Evolutionary conservation across 2,329 filamentous ascomycete genomes (phyloP).

Genomic region (Magnaporthiopsis rhizophila): DNA sequence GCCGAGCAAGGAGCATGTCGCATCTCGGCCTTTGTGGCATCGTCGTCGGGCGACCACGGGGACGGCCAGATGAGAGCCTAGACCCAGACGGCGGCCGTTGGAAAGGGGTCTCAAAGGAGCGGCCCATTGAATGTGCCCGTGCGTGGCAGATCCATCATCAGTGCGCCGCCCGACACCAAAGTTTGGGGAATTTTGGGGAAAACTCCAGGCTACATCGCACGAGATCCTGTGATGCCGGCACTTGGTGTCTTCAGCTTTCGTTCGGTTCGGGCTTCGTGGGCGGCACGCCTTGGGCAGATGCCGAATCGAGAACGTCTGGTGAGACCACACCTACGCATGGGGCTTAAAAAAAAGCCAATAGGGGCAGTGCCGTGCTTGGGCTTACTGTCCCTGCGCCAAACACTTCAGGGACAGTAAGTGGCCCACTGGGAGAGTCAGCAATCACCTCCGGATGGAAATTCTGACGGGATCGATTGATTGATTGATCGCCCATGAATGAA

Average conservation of each 20-base stretch:
- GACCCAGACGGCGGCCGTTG: too few relatives aligned
- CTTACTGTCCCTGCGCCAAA: background rate
- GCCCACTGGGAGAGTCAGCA: background rate
- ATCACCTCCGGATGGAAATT: too few relatives aligned
- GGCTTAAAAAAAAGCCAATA: background rate
- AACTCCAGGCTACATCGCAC: too few relatives aligned
- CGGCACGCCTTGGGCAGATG: background rate
- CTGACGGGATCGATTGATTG: too few relatives aligned
- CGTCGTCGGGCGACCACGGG: background rate
- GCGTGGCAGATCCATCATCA: too few relatives aligned
- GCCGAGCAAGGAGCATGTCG: background rate
- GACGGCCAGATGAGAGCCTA: too few relatives aligned
- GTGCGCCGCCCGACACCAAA: too few relatives aligned
- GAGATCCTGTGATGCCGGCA: background rate
- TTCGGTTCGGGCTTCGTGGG: background rate
- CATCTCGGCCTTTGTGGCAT: background rate
- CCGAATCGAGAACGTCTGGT: background rate
- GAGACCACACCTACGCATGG: background rate
- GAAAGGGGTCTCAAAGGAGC: background rate
- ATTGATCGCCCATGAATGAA: too few relatives aligned
- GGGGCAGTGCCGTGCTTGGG: background rate
- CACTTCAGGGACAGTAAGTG: background rate
- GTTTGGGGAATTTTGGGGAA: background rate
- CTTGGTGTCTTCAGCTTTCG: background rate
- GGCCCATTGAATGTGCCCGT: too few relatives aligned